phyloP scores from a whole-genome alignment of 2,329 filamentous ascomycete species.

The Xylariaceae sp. region DNA sequence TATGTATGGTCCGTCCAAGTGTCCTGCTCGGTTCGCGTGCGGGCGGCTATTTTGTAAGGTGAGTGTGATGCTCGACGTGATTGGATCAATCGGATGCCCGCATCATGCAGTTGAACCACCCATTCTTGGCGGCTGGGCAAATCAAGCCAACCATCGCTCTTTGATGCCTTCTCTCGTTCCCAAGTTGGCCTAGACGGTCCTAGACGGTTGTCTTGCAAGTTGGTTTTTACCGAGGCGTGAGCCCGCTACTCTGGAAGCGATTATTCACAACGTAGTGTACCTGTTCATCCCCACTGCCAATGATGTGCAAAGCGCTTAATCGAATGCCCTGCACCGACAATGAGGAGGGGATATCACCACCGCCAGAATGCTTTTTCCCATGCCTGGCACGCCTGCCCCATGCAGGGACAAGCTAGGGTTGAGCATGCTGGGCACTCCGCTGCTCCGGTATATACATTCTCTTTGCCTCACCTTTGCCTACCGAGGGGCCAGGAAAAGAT shows the following conservation, averaged over 20 bases:
- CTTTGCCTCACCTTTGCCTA: conserved; percentile 16
- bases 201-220: background rate
- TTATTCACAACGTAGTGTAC: background rate
- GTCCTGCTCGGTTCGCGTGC: conserved; percentile 9
- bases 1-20: too few species aligned
- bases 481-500: conserved; percentile 16
- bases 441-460: conserved; percentile 28
- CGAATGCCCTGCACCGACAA: conserved; percentile 19
- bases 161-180: conserved; percentile 10
- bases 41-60: conserved; percentile 18
- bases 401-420: conserved; percentile 13
- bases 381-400: conserved; percentile 21
- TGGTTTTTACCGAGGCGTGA: conserved; percentile 6
- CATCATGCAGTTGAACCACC: conserved; percentile 25
- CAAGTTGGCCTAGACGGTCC: background rate
- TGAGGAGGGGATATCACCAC: conserved; percentile 16
- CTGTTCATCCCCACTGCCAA: conserved; percentile 23
- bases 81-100: conserved; percentile 22
- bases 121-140: conserved; percentile 28
- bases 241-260: conserved; percentile 14
- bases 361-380: conserved; percentile 13
- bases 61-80: conserved; percentile 28
- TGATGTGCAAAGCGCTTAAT: conserved; percentile 30
- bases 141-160: conserved; percentile 21
- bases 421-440: conserved; percentile 7